Percentiles rank a stretch among this genome's conserved stretches.
These are phyloP conservation scores for Agrostemma githago DNA, from an alignment of 148 eudicot genomes.

Conservation along the genomic window DNA sequence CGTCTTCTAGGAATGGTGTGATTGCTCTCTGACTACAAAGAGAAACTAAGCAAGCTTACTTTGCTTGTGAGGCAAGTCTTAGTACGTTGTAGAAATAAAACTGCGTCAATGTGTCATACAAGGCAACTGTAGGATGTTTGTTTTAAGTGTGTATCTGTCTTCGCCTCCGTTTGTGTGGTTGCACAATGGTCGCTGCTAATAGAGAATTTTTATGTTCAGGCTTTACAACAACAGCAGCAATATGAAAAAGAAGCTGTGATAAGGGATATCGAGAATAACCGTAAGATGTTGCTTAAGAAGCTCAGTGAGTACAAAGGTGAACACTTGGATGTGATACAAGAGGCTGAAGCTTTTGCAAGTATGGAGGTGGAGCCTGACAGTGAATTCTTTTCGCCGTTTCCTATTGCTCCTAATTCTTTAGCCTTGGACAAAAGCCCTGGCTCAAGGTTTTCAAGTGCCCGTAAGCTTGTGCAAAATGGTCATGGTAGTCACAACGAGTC, in stretches of 20 bases:
- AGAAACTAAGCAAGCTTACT: too few relatives aligned
- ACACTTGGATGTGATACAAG: constrained; percentile 65
- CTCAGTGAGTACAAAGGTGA: constrained; percentile 73
- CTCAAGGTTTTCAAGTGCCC: constrained; percentile 32
- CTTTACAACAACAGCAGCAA: constrained; percentile 78
- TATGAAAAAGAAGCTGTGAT: constrained; percentile 79
- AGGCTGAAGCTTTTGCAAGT: constrained; percentile 78
- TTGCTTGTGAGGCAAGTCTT: neutral
- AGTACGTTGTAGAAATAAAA: neutral
- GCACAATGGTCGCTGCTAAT: constrained; percentile 10
- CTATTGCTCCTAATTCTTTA: constrained; percentile 40
- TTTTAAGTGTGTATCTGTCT: neutral
- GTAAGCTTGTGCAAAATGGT: constrained; percentile 50
- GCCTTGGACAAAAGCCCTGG: constrained; percentile 36
- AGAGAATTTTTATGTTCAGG: constrained; percentile 32
- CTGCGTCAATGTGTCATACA: neutral
- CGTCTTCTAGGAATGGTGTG: neutral
- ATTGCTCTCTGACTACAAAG: neutral
- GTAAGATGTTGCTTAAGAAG: constrained; percentile 68
- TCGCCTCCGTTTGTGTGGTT: neutral
- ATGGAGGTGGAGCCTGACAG: constrained; percentile 62
- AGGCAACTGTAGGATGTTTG: neutral
- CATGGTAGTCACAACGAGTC: constrained; percentile 20
- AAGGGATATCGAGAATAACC: constrained; percentile 69
- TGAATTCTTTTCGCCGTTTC: constrained; percentile 74